These are phyloP conservation scores for Zasmidium cellare DNA, from an alignment of 2,329 filamentous ascomycete species.

Conservation along the genomic window DNA sequence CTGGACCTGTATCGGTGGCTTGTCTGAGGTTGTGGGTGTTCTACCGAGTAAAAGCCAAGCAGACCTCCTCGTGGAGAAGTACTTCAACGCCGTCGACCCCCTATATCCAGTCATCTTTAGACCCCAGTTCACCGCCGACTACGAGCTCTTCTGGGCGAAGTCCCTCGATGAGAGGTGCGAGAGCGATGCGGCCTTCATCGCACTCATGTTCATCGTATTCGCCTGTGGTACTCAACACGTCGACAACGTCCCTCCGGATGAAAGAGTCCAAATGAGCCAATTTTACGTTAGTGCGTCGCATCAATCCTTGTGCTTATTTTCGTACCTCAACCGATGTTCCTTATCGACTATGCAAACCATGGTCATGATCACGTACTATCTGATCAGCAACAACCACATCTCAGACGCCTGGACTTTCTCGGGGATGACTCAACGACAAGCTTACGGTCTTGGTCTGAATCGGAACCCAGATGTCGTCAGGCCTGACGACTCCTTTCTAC, in stretches of 20 bases:
- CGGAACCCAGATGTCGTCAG: conserved; percentile 71
- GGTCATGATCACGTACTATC: conserved; percentile 76
- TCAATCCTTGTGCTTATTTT: conserved; percentile 71
- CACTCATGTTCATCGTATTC: neutral
- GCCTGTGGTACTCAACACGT: neutral
- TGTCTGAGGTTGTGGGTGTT: conserved; percentile 7
- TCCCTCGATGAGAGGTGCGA: neutral
- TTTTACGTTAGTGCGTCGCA: conserved; percentile 77
- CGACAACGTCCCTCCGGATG: conserved; percentile 45
- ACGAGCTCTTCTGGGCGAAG: neutral
- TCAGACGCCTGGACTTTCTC: conserved; percentile 81
- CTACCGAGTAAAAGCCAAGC: conserved; percentile 9
- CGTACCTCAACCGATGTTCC: conserved; percentile 72
- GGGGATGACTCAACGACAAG: conserved; percentile 72
- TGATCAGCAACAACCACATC: conserved; percentile 82
- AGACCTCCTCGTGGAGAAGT: conserved; percentile 7
- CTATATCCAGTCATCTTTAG: conserved; percentile 9
- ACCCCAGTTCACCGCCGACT: neutral
- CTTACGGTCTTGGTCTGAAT: conserved; percentile 78
- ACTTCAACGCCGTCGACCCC: conserved; percentile 11
- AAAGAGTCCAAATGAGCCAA: conserved; percentile 72
- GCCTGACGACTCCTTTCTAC: conserved; percentile 59
- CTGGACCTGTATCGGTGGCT: conserved; percentile 9
- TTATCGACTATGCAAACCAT: conserved; percentile 73
- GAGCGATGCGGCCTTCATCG: neutral